phyloP scores from a whole-genome alignment of 2,329 filamentous ascomycete species.

The Parascedosporium putredinis region DNA sequence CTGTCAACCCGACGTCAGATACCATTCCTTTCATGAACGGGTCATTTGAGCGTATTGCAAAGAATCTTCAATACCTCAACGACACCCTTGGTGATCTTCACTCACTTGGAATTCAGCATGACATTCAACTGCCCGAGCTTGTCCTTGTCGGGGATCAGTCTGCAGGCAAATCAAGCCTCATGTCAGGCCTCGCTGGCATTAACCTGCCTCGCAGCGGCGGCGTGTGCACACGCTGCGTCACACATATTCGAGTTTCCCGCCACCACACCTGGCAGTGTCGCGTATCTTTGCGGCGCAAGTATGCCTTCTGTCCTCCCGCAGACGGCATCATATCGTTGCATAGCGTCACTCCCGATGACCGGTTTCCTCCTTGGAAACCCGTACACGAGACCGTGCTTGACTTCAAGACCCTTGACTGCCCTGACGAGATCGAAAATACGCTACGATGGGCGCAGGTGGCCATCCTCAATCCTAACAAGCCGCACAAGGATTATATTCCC shows the following conservation, averaged over 20 bases:
- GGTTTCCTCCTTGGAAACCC: constrained; percentile 57
- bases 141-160: constrained; percentile 79
- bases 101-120: constrained; percentile 60
- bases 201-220: constrained; percentile 60
- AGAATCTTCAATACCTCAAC: constrained; percentile 54
- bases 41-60: constrained; percentile 44
- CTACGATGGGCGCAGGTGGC: constrained; percentile 69
- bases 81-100: constrained; percentile 58
- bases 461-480: constrained; percentile 55
- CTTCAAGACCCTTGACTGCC: constrained; percentile 55
- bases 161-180: constrained; percentile 65
- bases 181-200: constrained; percentile 58
- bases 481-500: constrained; percentile 44
- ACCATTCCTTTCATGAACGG: constrained; percentile 27
- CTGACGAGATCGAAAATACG: constrained; percentile 52
- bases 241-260: constrained; percentile 63
- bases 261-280: constrained; percentile 55
- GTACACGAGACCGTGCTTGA: constrained; percentile 34
- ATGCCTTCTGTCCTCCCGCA: constrained; percentile 37
- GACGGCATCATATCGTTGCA: constrained; percentile 29
- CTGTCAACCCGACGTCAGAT: constrained; percentile 21
- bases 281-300: constrained; percentile 57
- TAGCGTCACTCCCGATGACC: constrained; percentile 37
- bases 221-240: constrained; percentile 70
- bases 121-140: constrained; percentile 64